Evolutionary conservation across 805 yeast species (phyloP).

Genomic region (Teunomyces barrocoloradensis): DNA sequence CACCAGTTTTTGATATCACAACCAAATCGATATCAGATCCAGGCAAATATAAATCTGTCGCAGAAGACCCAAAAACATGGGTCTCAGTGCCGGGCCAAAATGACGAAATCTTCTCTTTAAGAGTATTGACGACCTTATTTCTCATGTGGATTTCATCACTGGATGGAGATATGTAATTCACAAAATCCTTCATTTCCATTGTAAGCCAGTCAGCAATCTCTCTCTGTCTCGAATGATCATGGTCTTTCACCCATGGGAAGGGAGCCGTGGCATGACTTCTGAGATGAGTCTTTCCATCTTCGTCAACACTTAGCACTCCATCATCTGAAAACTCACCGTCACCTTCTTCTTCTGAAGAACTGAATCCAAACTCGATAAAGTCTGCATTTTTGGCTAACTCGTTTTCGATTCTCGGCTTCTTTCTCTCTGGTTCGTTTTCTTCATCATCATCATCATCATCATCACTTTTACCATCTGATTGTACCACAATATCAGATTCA

Average conservation of each 20-base stretch:
- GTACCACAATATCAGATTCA: constrained; percentile 19
- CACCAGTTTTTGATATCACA: constrained; percentile 59
- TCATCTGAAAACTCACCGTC: constrained; percentile 28
- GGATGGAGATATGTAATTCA: constrained; percentile 82
- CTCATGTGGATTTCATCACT: constrained; percentile 66
- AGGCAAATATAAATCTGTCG: constrained; percentile 89
- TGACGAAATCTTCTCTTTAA: constrained; percentile 49
- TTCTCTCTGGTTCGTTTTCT: constrained; percentile 7
- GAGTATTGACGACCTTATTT: constrained; percentile 57
- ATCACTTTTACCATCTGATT: constrained; percentile 17
- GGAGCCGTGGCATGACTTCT: constrained; percentile 27
- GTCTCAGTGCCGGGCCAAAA: constrained; percentile 80
- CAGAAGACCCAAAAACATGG: constrained; percentile 90
- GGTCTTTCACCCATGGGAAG: constrained; percentile 76
- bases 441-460: background rate
- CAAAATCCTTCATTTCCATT: constrained; percentile 79
- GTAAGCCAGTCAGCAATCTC: constrained; percentile 88
- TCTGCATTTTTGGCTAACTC: constrained; percentile 47
- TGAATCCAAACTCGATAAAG: constrained; percentile 54
- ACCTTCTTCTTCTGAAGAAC: constrained; percentile 40
- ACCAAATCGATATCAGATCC: constrained; percentile 97
- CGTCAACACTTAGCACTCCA: constrained; percentile 23
- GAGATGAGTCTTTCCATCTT: constrained; percentile 12
- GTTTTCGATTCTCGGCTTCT: constrained; percentile 21
- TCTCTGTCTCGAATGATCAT: constrained; percentile 71